A percentile compares a stretch with the other conserved stretches of the same genome.
Conservation (phyloP, 2,329 filamentous ascomycete genomes). For the Nemania sp. region DNA sequence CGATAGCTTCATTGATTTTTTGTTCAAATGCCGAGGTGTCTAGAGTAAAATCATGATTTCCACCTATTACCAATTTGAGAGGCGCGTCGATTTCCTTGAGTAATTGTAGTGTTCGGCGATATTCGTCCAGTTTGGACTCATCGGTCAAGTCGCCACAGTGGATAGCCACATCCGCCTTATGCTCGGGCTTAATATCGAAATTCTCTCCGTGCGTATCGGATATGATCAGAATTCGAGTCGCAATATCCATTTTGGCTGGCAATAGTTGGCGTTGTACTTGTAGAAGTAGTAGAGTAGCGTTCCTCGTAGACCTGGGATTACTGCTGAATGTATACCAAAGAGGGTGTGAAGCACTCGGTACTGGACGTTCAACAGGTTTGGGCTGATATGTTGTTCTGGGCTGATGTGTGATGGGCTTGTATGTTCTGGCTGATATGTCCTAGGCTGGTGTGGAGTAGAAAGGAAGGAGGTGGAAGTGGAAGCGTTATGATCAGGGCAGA, state of each 20-base stretch:
- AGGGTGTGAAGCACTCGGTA: too few species aligned
- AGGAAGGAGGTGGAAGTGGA: too few species aligned
- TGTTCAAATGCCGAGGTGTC: slow-evolving; percentile 43
- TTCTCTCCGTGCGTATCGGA: slow-evolving; percentile 57
- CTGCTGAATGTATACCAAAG: too few species aligned
- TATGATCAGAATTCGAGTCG: slow-evolving; percentile 49
- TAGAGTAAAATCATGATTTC: slow-evolving; percentile 56
- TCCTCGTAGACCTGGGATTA: too few species aligned
- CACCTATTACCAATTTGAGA: slow-evolving; percentile 55
- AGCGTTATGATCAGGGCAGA: too few species aligned
- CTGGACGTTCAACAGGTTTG: too few species aligned
- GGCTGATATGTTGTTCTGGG: too few species aligned
- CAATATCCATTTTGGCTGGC: slow-evolving; percentile 36
- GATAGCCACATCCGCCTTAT: slow-evolving; percentile 52
- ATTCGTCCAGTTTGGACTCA: slow-evolving; percentile 49
- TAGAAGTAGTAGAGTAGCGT: too few species aligned
- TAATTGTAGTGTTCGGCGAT: slow-evolving; percentile 43
- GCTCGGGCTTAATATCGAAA: slow-evolving; percentile 55
- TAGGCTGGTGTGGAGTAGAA: too few species aligned
- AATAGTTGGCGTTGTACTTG: not conserved
- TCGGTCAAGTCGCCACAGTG: slow-evolving; percentile 57
- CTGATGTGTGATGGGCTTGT: too few species aligned
- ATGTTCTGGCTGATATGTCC: too few species aligned
- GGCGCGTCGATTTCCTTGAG: slow-evolving; percentile 48
- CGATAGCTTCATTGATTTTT: slow-evolving; percentile 36